Evolutionary conservation across 768 basidiomycete species (phyloP).

Genomic region (Tricholoma matsutake): DNA sequence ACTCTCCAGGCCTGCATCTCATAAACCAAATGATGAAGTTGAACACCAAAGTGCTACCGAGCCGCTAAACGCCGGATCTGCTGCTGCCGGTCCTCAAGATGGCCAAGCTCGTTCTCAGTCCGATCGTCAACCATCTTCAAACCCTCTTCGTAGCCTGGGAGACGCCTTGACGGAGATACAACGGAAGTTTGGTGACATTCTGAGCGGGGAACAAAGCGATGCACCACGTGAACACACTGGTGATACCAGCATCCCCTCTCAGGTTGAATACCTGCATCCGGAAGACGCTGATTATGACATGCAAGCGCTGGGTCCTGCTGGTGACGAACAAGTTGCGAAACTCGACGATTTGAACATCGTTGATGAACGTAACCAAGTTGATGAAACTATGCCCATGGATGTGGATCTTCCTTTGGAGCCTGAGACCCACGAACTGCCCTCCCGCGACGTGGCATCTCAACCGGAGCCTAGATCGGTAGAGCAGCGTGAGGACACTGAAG

Average conservation of each 20-base stretch:
- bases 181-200: constrained; percentile 81
- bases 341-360: constrained; percentile 77
- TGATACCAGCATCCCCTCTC: constrained; percentile 38
- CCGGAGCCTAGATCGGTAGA: constrained; percentile 23
- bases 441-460: constrained; percentile 19
- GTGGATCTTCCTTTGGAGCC: constrained; percentile 30
- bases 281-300: constrained; percentile 68
- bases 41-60: constrained; percentile 15
- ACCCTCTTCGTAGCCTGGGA: constrained; percentile 76
- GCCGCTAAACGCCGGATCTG: constrained; percentile 26
- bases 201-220: constrained; percentile 39
- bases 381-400: constrained; percentile 47
- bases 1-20: constrained; percentile 1
- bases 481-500: constrained; percentile 36
- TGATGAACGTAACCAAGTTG: constrained; percentile 47
- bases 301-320: constrained; percentile 88
- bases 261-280: constrained; percentile 75
- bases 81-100: constrained; percentile 42
- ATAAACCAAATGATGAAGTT: background rate
- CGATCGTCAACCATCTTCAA: constrained; percentile 36
- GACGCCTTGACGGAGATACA: constrained; percentile 81
- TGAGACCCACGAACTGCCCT: constrained; percentile 25
- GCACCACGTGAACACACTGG: constrained; percentile 32
- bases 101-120: constrained; percentile 40
- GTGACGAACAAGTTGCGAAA: constrained; percentile 78